A percentile compares a stretch with the other conserved stretches of the same genome.
Evolutionary conservation across 768 basidiomycete genomes (phyloP).

Genomic region (Tephrocybe rancida): DNA sequence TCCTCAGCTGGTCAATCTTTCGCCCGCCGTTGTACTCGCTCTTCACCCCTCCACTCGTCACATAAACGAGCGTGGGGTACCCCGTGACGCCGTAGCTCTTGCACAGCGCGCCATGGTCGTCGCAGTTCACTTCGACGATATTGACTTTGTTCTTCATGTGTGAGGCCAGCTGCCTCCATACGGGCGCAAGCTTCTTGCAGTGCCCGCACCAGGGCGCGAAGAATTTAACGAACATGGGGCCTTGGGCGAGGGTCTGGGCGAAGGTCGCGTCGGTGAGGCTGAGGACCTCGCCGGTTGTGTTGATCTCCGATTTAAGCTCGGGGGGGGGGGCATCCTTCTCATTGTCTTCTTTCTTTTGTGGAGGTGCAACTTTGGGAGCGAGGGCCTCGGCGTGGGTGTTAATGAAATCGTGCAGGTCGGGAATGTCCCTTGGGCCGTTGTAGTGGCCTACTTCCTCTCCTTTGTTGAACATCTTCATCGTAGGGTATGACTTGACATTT

Average conservation of each 20-base stretch:
- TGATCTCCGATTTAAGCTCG: slow-evolving; percentile 22
- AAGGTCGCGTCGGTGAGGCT: slow-evolving; percentile 40
- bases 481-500: slow-evolving; percentile 70
- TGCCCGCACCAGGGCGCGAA: slow-evolving; percentile 98
- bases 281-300: slow-evolving; percentile 39
- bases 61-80: slow-evolving; percentile 84
- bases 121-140: slow-evolving; percentile 90
- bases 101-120: slow-evolving; percentile 71
- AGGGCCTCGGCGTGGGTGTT: slow-evolving; percentile 34
- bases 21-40: slow-evolving; percentile 80
- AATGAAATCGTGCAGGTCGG: slow-evolving; percentile 59
- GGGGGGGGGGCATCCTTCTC: too few species aligned
- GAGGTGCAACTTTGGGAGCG: slow-evolving; percentile 5
- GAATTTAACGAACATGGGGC: slow-evolving; percentile 63
- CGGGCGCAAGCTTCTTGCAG: slow-evolving; percentile 91
- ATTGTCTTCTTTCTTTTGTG: slow-evolving; percentile 3
- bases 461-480: slow-evolving; percentile 71
- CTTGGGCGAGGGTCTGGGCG: slow-evolving; percentile 35
- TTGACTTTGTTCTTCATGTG: slow-evolving; percentile 71
- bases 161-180: slow-evolving; percentile 75
- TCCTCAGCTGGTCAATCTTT: slow-evolving; percentile 67
- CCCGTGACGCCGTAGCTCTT: slow-evolving; percentile 65
- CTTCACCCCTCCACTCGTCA: slow-evolving; percentile 51
- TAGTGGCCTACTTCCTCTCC: slow-evolving; percentile 65
- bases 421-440: slow-evolving; percentile 52